Evolutionary conservation across 2,329 filamentous ascomycete genomes (phyloP).

Genomic region (Aureobasidium pullulans): DNA sequence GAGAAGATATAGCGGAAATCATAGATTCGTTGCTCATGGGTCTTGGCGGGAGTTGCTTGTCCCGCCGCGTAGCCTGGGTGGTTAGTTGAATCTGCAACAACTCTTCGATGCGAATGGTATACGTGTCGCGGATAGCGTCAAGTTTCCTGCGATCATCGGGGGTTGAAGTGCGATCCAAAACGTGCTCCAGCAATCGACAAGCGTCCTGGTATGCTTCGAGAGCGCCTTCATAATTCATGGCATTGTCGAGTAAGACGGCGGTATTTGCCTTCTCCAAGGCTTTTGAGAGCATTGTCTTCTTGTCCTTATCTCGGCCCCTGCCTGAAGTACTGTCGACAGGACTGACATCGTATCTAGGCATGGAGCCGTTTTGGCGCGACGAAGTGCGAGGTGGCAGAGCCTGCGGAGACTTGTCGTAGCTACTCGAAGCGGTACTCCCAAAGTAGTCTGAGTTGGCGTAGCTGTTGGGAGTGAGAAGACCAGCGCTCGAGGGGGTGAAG

Average conservation of each 20-base stretch:
- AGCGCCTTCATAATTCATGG: slow-evolving; percentile 86
- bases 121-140: slow-evolving; percentile 86
- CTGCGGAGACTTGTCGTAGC: slow-evolving; percentile 20
- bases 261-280: slow-evolving; percentile 93
- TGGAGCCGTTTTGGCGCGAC: slow-evolving; percentile 17
- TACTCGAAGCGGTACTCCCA: slow-evolving; percentile 19
- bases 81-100: slow-evolving; percentile 60
- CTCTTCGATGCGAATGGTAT: slow-evolving; percentile 83
- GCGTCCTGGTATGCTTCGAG: slow-evolving; percentile 87
- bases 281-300: slow-evolving; percentile 95
- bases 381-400: slow-evolving; percentile 20
- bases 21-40: slow-evolving; percentile 52
- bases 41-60: slow-evolving; percentile 70
- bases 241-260: slow-evolving; percentile 91
- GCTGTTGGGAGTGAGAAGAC: slow-evolving; percentile 25
- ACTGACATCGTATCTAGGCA: slow-evolving; percentile 14
- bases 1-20: not conserved
- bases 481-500: slow-evolving; percentile 21
- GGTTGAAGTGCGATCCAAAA: slow-evolving; percentile 74
- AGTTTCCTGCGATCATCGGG: slow-evolving; percentile 86
- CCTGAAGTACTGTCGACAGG: not conserved
- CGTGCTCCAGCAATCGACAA: slow-evolving; percentile 77
- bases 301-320: slow-evolving; percentile 38
- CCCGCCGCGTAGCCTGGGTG: slow-evolving; percentile 37
- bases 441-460: slow-evolving; percentile 25